Conservation (phyloP, 192 early-diverging fungal species). For the Backusella westeae region DNA sequence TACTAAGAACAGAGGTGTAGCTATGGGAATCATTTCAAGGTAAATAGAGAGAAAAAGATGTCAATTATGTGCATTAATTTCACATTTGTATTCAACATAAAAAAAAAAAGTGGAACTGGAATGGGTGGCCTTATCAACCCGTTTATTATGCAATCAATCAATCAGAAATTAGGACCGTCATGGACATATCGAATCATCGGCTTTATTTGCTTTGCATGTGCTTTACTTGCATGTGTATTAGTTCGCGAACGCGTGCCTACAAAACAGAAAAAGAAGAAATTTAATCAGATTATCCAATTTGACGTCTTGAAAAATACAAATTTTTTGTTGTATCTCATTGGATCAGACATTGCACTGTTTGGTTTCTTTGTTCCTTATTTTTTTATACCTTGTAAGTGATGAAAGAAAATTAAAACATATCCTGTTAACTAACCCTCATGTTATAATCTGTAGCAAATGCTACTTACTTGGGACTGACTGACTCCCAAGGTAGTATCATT, state of each 20-base stretch:
- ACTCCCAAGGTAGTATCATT: slow-evolving; percentile 20
- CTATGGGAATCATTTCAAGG: slow-evolving; percentile 49
- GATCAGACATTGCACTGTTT: slow-evolving; percentile 11
- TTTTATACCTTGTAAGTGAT: slow-evolving; percentile 27
- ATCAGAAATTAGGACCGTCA: slow-evolving; percentile 47
- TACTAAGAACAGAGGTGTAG: slow-evolving; percentile 51
- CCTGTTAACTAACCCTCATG: not conserved
- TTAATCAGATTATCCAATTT: slow-evolving; percentile 21
- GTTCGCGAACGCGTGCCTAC: slow-evolving; percentile 14
- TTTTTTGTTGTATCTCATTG: slow-evolving; percentile 21
- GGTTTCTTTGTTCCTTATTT: slow-evolving; percentile 34
- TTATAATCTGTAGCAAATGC: slow-evolving; percentile 18
- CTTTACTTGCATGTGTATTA: not conserved
- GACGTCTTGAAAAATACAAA: slow-evolving; percentile 21
- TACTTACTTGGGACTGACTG: slow-evolving; percentile 15
- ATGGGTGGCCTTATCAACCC: slow-evolving; percentile 68
- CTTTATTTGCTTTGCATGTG: slow-evolving; percentile 21
- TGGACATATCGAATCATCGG: slow-evolving; percentile 46
- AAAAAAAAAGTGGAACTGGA: slow-evolving; percentile 53
- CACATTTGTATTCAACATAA: too few species aligned
- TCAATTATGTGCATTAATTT: too few species aligned
- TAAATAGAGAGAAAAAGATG: too few species aligned
- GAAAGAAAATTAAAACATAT: not conserved
- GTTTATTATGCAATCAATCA: slow-evolving; percentile 54
- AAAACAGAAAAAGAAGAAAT: slow-evolving; percentile 5